Evolutionary conservation across 169 alveolate species (phyloP).

Genomic region (Plasmodium fragile): DNA sequence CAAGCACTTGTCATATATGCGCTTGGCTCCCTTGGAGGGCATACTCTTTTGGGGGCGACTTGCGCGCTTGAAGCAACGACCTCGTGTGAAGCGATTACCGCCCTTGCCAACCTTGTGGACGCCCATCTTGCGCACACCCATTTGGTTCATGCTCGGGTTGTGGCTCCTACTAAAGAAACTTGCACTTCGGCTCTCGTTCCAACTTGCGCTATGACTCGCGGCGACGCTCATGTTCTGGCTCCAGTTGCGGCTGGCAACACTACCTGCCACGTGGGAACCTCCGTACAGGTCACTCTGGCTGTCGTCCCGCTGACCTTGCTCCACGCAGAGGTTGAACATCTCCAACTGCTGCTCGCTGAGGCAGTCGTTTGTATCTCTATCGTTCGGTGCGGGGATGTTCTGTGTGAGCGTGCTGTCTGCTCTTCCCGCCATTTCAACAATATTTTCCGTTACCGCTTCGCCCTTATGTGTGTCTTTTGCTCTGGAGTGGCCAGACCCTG

Average conservation of each 20-base stretch:
- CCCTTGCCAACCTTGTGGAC: neutral
- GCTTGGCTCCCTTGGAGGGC: neutral
- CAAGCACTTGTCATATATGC: conserved; percentile 2
- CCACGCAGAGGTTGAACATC: neutral
- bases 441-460: neutral
- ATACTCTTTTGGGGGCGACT: neutral
- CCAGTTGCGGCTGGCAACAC: neutral
- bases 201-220: neutral
- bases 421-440: neutral
- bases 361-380: neutral
- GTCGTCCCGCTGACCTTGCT: neutral
- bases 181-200: neutral
- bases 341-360: neutral
- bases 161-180: neutral
- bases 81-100: neutral
- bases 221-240: neutral
- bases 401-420: neutral
- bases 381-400: neutral
- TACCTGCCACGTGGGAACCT: neutral
- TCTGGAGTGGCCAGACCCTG: neutral
- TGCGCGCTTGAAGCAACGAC: neutral
- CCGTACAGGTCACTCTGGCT: conserved; percentile 7
- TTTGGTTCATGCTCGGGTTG: neutral
- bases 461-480: neutral
- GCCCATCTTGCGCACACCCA: neutral